Base-by-base conservation (phyloP, 2,329 filamentous ascomycete species). In the Penicillium sp. region DNA sequence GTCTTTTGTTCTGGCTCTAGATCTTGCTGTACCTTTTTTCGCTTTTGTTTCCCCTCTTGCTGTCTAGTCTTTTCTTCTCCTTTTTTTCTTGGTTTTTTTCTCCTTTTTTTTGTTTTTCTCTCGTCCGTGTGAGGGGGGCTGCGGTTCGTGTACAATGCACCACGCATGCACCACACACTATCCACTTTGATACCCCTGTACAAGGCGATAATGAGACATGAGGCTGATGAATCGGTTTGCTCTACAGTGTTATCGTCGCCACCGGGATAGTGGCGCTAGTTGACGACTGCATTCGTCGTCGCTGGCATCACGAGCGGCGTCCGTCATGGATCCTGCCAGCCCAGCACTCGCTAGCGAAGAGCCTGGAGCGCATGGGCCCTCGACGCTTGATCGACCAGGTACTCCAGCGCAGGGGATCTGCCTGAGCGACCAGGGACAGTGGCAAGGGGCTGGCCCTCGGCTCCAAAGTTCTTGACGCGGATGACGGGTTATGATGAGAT, bases 181-280 rank as follows among this genome's bases (percentile, higher is more conserved):
- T 47, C 35, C 29, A 40, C 27, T 16, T 13, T 47, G 2, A 19
- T 13, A 39, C 26, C 42, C 41, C 34, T 51, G 26, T 26, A 23
- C 45, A 32, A 46, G 19, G 26, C 30, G 26, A 16, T 29, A 18
- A 46, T 34, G 19, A 47, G 36, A 5, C 38, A 30, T 49, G 47
- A 55, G 51, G 48, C 59, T 59, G 49, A 54, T 42, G 44, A 48
- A 46, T 48, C 9, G 35, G 27, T 9, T 14, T 47, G 30, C 16
- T 38, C 30, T 51, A 38, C 50, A 96, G 91, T 71, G 87, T 96
- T 61, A 87, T 97, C 59, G 83, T 97, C 59, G 85, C 91, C 43
- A 94, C 91, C n/a, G 93, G 93, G 23, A 82, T 97, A 62, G 86
- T 96, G 64, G 85, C 89, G 7, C 84, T 97, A 41, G 88, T 95